phyloP scores from a whole-genome alignment of 192 early-diverging fungal genomes.

The Ramicandelaber brevisporus region DNA sequence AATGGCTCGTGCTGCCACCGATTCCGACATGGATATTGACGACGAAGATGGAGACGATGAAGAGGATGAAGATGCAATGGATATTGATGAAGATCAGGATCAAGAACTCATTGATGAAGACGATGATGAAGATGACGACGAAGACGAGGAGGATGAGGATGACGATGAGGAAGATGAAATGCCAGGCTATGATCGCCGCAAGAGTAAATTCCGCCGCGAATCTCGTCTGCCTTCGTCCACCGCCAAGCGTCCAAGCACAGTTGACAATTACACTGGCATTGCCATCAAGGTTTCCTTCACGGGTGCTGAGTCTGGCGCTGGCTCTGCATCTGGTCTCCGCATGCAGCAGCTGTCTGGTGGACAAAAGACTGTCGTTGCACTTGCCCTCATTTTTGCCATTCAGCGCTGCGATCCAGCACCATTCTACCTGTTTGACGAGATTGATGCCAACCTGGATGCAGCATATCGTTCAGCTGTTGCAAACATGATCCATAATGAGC shows the following conservation, averaged over 20 bases:
- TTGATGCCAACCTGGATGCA: slow-evolving; percentile 92
- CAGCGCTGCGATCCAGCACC: slow-evolving; percentile 96
- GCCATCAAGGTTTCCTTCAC: slow-evolving; percentile 86
- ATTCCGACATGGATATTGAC: too few relatives aligned
- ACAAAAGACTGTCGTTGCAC: slow-evolving; percentile 91
- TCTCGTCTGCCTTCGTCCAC: too few relatives aligned
- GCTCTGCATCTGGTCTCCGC: slow-evolving; percentile 55
- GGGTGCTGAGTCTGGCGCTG: too few relatives aligned
- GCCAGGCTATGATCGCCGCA: too few relatives aligned
- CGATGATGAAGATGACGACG: slow-evolving; percentile 11
- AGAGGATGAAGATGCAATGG: too few relatives aligned
- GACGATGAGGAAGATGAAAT: slow-evolving; percentile 4
- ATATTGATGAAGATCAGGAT: too few relatives aligned
- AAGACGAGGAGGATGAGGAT: slow-evolving; percentile 13
- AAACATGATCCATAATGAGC: slow-evolving; percentile 75
- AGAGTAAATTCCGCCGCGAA: too few relatives aligned
- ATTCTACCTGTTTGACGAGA: slow-evolving; percentile 99
- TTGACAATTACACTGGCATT: slow-evolving; percentile 80
- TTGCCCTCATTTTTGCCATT: slow-evolving; percentile 94
- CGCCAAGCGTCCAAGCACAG: slow-evolving; percentile 9
- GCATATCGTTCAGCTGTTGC: slow-evolving; percentile 86
- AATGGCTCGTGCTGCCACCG: too few relatives aligned
- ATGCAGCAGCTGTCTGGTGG: slow-evolving; percentile 95
- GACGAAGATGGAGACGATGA: too few relatives aligned
- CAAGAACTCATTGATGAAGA: slow-evolving; percentile 4